Conservation (phyloP, 2,329 filamentous ascomycete genomes). For the Fusarium sp. region DNA sequence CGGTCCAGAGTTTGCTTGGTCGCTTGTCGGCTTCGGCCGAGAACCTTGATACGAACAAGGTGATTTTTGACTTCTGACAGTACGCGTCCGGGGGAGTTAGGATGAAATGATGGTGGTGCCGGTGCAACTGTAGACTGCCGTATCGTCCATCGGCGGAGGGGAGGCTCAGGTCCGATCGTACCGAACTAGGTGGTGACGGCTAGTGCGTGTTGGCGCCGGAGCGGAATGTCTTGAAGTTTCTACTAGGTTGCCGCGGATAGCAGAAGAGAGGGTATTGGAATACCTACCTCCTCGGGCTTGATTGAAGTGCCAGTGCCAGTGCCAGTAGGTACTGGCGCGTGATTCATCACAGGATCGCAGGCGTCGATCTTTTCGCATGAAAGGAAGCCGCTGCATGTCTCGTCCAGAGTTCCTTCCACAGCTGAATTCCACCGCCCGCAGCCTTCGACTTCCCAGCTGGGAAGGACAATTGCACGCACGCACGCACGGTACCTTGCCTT, state of each 20-base stretch:
- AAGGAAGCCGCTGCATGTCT: conserved; percentile 9
- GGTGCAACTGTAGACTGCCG: conserved; percentile 10
- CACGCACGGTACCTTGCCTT: not conserved
- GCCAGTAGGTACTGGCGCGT: conserved; percentile 11
- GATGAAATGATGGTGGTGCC: not conserved
- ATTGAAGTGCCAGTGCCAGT: conserved; percentile 1
- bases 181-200: not conserved
- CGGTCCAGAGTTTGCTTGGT: conserved; percentile 24
- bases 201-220: conserved; percentile 2
- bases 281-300: not conserved
- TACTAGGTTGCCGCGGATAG: conserved; percentile 14
- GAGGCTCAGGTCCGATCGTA: not conserved
- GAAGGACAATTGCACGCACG: not conserved
- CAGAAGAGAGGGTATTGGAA: not conserved
- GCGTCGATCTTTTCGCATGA: conserved; percentile 8
- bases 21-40: conserved; percentile 31
- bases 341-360: conserved; percentile 26
- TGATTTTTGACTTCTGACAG: conserved; percentile 12
- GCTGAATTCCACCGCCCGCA: conserved; percentile 6
- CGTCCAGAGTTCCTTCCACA: not conserved
- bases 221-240: conserved; percentile 18
- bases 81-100: not conserved
- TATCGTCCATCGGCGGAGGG: not conserved
- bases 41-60: conserved; percentile 14
- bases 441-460: not conserved